Evolutionary conservation across 495 filamentous ascomycete species (phyloP), one percentile per base, ranked within the genome.

Genomic region (Penicillium subrubescens): DNA sequence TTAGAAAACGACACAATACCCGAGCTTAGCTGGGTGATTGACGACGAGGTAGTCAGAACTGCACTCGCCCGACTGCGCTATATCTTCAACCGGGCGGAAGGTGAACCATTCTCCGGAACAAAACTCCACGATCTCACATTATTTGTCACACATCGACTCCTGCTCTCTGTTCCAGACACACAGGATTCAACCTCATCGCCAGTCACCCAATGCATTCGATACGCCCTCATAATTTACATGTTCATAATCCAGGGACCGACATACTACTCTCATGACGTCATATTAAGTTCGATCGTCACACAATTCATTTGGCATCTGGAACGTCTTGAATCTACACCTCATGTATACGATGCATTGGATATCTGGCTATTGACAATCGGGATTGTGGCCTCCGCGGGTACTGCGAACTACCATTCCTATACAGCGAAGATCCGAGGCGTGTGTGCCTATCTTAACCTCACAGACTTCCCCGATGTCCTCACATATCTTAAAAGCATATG

Each of bases 121-220:
- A 68, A 68, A 41, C 76, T 84, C 19, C 82, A 84, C 58, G 82
- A 86, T 58, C 71, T 86, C 8, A 80, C 81, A 6, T 82, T 79
- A 44, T 83, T 79, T 62, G 80, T 81, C 44, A 63, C 84, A 14
- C 82, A 84, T 50, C 74, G 78, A 43, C 75, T 85, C 17, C 57
- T 84, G 7, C 74, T 73, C 15, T 62, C 70, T 14, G 51, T 68
- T n/a, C 60, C 74, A 4, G 57, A 31, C 11, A 12, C 66, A 3
- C n/a, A 31, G 14, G 31, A 54, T 7, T 0, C 62, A n/a, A 29
- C 25, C 3, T 12, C 53, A 27, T 73, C 76, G 34, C 63, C 76
- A 0, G 63, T 74, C 7, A 76, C 79, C 0, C 79, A 84, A 67
- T 78, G 73, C 59, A 62, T 84, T 37, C 80, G 79, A n/a, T 81